phyloP scores from a whole-genome alignment of 2,329 filamentous ascomycete genomes.

The Pestalotiopsis sp. region DNA sequence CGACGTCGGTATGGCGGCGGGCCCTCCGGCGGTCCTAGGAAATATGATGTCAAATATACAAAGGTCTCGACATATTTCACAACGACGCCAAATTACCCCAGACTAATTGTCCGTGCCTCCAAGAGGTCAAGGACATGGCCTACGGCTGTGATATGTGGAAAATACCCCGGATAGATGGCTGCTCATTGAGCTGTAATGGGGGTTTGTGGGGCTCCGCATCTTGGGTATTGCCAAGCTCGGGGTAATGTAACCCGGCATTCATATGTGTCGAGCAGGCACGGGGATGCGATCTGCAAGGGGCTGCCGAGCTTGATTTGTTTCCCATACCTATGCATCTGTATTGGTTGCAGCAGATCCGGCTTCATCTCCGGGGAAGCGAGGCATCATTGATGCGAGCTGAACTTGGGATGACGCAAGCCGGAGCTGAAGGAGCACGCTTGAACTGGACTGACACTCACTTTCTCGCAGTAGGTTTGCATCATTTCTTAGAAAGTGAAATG shows the following conservation, averaged over 20 bases:
- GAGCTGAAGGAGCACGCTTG: not conserved
- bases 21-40: not conserved
- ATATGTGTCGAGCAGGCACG: not conserved
- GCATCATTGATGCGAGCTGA: not conserved
- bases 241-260: conserved; percentile 12
- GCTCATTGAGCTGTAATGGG: not conserved
- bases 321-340: not conserved
- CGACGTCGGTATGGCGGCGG: not conserved
- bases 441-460: not conserved
- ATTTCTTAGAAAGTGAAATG: not conserved
- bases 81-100: conserved; percentile 3
- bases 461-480: not conserved
- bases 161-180: conserved; percentile 3
- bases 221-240: conserved; percentile 11
- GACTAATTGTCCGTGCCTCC: not conserved
- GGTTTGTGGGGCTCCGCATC: conserved; percentile 15
- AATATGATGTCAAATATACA: not conserved
- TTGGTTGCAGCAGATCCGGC: not conserved
- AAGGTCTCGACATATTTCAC: not conserved
- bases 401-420: not conserved
- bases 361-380: not conserved
- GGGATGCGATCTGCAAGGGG: not conserved
- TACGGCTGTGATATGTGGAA: conserved; percentile 17
- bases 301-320: not conserved
- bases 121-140: not conserved